Evolutionary conservation across 225 moss, liverwort and hornwort genomes (phyloP), one percentile per base, ranked within the genome.

Genomic region (Antitrichia curtipendula): DNA sequence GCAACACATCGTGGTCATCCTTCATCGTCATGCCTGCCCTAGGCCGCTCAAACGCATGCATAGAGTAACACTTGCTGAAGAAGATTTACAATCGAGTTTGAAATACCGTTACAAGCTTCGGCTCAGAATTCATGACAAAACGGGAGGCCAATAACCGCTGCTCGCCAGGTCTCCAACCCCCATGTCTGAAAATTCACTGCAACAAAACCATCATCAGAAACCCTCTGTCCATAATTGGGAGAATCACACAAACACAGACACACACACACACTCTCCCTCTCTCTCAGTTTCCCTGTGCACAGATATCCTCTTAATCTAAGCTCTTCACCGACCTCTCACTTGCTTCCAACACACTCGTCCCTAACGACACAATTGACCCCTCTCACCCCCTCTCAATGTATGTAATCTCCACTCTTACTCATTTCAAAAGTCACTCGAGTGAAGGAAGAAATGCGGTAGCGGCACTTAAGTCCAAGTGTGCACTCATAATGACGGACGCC

Each of bases 1-100:
- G 95, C 83, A 91, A 81, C 89, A 96, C 95, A 82, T 92, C 94
- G 74, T 94, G 94, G 49, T 94, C 93, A 85, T 99, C 97, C 87
- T 94, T 95, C 91, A 94, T 96, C 88, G 91, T 93, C 94, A 91
- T 94, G 86, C 92, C 92, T 87, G 84, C 86, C 88, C 89, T 77
- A 49, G 89, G 91, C 56, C 88, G 89, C 91, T 92, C 87, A 80
- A 86, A 92, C 72, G 91, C 91, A 92, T 92, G 91, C 92, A 94
- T 94, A 68, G 82, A 90, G 88, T 50, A 60, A 70, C 82, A 31
- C 88, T 71, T 41, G 49, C 72, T 65, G 80, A 65, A 81, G 63
- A 45, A 77, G 58, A 82, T 65, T 82, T 64, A 38, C 79, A 80
- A 83, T 53, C 45, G 24, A 58, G 75, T 73, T 74, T 53, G 20